A percentile compares a stretch with the other conserved stretches of the same genome.
Conservation (phyloP, 106 monocot species). For the Iris macrosiphon region DNA sequence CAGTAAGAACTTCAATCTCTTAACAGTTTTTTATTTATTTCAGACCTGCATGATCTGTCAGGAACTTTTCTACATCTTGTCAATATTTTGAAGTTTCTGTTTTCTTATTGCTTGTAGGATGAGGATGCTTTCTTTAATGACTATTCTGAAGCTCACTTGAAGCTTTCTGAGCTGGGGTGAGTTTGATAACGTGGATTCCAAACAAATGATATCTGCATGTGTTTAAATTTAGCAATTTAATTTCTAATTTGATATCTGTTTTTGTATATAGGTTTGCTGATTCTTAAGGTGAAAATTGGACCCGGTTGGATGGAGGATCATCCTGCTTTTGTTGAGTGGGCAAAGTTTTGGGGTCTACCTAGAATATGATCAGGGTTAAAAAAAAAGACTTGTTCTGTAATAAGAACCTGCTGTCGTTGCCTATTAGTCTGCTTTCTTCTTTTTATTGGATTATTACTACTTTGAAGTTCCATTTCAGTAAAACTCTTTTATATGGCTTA, state of each 20-base stretch:
- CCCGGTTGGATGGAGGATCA: too few relatives aligned
- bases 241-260: neutral
- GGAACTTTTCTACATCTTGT: neutral
- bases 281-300: neutral
- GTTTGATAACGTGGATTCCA: constrained; percentile 5
- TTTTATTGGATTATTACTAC: too few relatives aligned
- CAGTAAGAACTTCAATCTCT: constrained; percentile 19
- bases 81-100: neutral
- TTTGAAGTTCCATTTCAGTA: too few relatives aligned
- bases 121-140: constrained; percentile 97
- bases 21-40: neutral
- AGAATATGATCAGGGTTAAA: too few relatives aligned
- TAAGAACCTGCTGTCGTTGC: too few relatives aligned
- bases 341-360: neutral
- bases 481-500: too few relatives aligned
- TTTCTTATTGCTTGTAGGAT: constrained; percentile 28
- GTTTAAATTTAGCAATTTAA: neutral
- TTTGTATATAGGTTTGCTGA: neutral
- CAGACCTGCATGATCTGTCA: too few relatives aligned
- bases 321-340: neutral
- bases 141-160: constrained; percentile 73
- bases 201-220: too few relatives aligned
- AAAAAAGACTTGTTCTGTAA: too few relatives aligned
- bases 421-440: too few relatives aligned
- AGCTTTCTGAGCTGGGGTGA: constrained; percentile 92